A percentile compares a stretch with the other conserved stretches of the same genome.
phyloP scores from a whole-genome alignment of 1,284 basidiomycete genomes.

The Sporisorium iseilematis-ciliati region DNA sequence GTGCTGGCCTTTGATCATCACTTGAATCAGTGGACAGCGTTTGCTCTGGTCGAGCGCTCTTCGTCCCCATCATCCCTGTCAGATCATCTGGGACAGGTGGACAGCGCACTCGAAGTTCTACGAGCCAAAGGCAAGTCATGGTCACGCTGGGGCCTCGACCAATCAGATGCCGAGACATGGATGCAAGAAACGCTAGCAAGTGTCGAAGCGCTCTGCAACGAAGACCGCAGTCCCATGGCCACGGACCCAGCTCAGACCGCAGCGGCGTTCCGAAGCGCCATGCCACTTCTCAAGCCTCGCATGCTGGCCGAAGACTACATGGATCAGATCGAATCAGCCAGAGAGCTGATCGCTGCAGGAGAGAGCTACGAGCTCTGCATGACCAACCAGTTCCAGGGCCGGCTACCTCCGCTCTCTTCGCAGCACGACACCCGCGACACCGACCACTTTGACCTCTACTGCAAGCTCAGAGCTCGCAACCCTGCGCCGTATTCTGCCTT shows the following conservation, averaged over 20 bases:
- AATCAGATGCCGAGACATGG: constrained; percentile 30
- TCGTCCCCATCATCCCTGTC: background rate
- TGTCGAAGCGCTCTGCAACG: constrained; percentile 3
- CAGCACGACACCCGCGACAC: constrained; percentile 14
- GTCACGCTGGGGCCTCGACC: constrained; percentile 17
- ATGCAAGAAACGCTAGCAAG: constrained; percentile 17
- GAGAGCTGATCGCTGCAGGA: constrained; percentile 82
- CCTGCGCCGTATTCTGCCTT: constrained; percentile 92
- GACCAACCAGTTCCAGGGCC: constrained; percentile 77
- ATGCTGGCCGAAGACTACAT: constrained; percentile 75
- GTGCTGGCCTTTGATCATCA: constrained; percentile 71
- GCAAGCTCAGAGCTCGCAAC: constrained; percentile 75
- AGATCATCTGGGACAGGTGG: constrained; percentile 9
- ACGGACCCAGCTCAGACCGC: constrained; percentile 17
- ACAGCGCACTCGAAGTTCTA: constrained; percentile 17
- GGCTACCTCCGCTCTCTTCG: constrained; percentile 38
- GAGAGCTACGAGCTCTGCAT: constrained; percentile 97
- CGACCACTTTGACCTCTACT: constrained; percentile 63
- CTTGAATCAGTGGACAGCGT: constrained; percentile 71
- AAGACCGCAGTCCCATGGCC: background rate
- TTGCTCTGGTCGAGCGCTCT: constrained; percentile 55
- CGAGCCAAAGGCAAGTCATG: constrained; percentile 21
- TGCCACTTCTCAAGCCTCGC: constrained; percentile 27
- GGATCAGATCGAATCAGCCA: constrained; percentile 78
- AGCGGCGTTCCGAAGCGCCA: constrained; percentile 42